phyloP scores from a whole-genome alignment of 176 grass and related monocot species.

The Hyparrhenia diplandra region DNA sequence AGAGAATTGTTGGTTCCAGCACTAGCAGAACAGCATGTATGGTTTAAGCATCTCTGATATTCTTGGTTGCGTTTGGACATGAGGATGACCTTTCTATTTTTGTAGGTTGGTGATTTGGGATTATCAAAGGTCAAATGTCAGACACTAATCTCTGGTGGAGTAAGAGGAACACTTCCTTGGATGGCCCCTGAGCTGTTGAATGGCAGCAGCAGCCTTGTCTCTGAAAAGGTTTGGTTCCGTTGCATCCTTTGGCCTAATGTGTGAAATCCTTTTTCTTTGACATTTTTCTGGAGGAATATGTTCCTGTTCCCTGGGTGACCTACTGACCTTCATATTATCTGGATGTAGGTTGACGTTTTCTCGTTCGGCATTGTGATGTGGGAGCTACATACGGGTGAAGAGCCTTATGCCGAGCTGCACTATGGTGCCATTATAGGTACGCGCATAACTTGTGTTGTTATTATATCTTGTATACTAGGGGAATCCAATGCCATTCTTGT shows the following conservation, averaged over 20 bases:
- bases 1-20: background rate
- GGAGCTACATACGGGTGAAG: slow-evolving; percentile 90
- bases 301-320: background rate
- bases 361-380: slow-evolving; percentile 98
- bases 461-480: background rate
- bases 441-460: background rate
- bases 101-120: slow-evolving; percentile 96
- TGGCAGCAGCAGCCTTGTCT: slow-evolving; percentile 82
- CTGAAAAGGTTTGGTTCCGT: slow-evolving; percentile 70
- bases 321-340: background rate
- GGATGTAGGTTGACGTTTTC: slow-evolving; percentile 86
- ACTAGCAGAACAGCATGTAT: background rate
- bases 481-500: background rate
- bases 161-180: slow-evolving; percentile 96
- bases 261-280: background rate
- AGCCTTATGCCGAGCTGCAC: slow-evolving; percentile 86
- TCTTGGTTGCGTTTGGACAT: background rate
- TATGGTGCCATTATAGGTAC: slow-evolving; percentile 93
- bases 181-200: slow-evolving; percentile 96
- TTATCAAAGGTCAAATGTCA: slow-evolving; percentile 95
- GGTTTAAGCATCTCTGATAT: background rate
- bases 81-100: background rate
- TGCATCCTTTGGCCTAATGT: background rate
- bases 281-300: background rate
- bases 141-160: slow-evolving; percentile 91